Conservation (phyloP, 163 green algal species). For the Volvox carteri region DNA sequence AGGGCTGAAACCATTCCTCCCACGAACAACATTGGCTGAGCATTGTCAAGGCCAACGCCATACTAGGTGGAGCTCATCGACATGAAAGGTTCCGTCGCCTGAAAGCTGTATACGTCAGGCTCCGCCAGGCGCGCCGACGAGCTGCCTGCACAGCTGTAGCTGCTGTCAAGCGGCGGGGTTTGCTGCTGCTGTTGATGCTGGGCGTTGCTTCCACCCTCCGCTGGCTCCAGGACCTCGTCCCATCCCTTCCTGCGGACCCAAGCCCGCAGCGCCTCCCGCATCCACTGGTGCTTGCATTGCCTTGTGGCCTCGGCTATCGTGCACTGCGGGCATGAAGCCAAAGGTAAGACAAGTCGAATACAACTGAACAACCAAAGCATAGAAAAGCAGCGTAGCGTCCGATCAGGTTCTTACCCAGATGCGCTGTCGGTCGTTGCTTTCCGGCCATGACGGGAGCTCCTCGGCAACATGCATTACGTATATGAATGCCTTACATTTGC, state of each 20-base stretch:
- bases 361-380: no score
- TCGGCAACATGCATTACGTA: constrained; percentile 86
- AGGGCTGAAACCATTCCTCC: no score
- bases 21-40: no score
- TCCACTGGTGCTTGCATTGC: constrained; percentile 85
- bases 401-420: constrained; percentile 84
- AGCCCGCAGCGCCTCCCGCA: constrained; percentile 81
- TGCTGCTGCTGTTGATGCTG: neutral
- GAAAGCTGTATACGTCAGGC: neutral
- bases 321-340: constrained; percentile 65
- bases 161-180: neutral
- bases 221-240: constrained; percentile 21
- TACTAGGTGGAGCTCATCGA: constrained; percentile 3
- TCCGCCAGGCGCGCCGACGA: neutral
- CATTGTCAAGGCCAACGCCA: no score
- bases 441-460: constrained; percentile 87
- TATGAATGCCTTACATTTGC: constrained; percentile 41
- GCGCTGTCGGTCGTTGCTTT: constrained; percentile 75
- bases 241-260: constrained; percentile 75
- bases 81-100: neutral
- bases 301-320: constrained; percentile 74
- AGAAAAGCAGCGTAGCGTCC: no score
- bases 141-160: neutral
- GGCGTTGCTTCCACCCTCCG: neutral
- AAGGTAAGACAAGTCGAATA: neutral